Evolutionary conservation across 2,329 filamentous ascomycete species (phyloP), one percentile per base, ranked within the genome.

Genomic region (Elsinoe necatrix): DNA sequence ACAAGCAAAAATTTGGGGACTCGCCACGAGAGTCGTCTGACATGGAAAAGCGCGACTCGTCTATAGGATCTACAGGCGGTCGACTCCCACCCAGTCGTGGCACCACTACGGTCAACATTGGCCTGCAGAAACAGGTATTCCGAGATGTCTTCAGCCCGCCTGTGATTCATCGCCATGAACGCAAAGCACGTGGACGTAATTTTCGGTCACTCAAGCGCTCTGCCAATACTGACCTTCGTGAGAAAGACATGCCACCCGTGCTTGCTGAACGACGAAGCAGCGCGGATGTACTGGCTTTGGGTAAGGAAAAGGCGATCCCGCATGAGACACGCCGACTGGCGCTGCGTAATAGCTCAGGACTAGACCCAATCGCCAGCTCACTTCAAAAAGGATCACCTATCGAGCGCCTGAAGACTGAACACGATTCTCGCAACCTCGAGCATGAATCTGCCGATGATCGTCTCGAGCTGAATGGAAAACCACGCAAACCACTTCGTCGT

Each of bases 121-220:
- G 85, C 58, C 73, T 97, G 37, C 85, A 91, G 59, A 92, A 95
- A 67, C 89, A 95, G 69, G 90, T 96, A 0, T 86, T 96, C 66
- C 88, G 90, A 37, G 91, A 96, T 67, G 92, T 92, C 0, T 96
- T 96, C 66, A 76, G 89, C 42, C 89, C 90, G 58, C 86, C 90
- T 55, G 84, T 87, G 0, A 87, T 95, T 59, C 85, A 88, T 64
- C 88, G 91, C 63, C 85, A 86, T 60, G 85, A 90, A 59, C 84
- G 86, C 29, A 80, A 82, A 60, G 86, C 86, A 18, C 76, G 78
- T 16, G 81, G 84, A 41, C 82, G 86, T 64, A 79, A 86, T 56
- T 78, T 81, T 11, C 75, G 91, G 31, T 79, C 85, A 27, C 77
- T 73, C 5, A 68, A 58, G 21, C 54, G 41, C 16, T 37, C 39